These are phyloP conservation scores for Adansonia madagascariensis DNA, from an alignment of 441 rosid species.

Conservation along the genomic window DNA sequence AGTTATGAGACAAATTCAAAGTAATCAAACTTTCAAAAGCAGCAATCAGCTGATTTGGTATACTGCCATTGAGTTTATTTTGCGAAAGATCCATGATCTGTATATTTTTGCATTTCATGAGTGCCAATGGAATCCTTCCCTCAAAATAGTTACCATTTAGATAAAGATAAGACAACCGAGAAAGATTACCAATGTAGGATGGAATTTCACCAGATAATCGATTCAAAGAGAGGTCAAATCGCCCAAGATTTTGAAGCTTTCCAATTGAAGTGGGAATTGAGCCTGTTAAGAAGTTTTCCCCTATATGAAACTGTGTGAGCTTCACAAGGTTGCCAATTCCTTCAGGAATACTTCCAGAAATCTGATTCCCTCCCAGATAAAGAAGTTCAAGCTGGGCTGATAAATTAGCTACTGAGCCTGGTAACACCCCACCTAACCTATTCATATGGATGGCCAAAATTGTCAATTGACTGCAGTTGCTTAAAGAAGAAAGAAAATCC, in stretches of 20 bases:
- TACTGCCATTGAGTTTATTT: not conserved
- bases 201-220: conserved; percentile 12
- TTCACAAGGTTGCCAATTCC: conserved; percentile 26
- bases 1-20: conserved; percentile 4
- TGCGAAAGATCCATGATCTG: not conserved
- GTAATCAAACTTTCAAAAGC: not conserved
- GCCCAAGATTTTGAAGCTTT: conserved; percentile 9
- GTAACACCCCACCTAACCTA: conserved; percentile 22
- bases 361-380: not conserved
- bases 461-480: conserved; percentile 20
- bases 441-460: not conserved
- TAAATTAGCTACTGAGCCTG: conserved; percentile 25
- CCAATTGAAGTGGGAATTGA: conserved; percentile 27
- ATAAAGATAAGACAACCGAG: not conserved
- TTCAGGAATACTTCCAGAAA: conserved; percentile 25
- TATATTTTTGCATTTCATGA: not conserved
- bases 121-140: conserved; percentile 16
- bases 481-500: conserved; percentile 28
- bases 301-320: not conserved
- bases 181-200: conserved; percentile 18
- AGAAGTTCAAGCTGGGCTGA: not conserved
- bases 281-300: conserved; percentile 2
- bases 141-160: not conserved
- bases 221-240: not conserved
- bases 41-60: not conserved